Evolutionary conservation across 2,329 filamentous ascomycete genomes (phyloP).

Genomic region (Xylariaceae sp.): DNA sequence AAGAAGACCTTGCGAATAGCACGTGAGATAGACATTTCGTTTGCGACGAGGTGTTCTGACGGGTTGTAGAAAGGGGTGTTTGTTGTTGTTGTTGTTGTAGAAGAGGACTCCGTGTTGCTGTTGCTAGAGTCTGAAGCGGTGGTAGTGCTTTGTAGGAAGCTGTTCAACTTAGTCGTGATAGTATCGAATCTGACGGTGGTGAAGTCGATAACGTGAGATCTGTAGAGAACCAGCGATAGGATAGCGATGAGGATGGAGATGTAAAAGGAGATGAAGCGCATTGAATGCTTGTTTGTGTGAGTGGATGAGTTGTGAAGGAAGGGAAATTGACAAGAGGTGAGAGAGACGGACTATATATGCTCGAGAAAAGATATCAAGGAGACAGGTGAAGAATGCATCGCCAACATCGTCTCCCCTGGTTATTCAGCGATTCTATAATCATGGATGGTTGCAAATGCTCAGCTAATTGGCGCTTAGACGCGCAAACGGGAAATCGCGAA

Average conservation of each 20-base stretch:
- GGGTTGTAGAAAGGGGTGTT: conserved; percentile 28
- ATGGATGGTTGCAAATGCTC: not conserved
- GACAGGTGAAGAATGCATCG: conserved; percentile 3
- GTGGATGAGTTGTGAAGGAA: not conserved
- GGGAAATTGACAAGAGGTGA: not conserved
- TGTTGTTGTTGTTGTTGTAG: conserved; percentile 8
- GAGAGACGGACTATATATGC: conserved; percentile 4
- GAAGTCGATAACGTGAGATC: conserved; percentile 30
- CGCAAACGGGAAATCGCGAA: conserved; percentile 5
- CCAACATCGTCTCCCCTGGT: not conserved
- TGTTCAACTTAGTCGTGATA: conserved; percentile 22
- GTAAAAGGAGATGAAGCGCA: conserved; percentile 37
- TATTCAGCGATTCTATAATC: not conserved
- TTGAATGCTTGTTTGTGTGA: conserved; percentile 19
- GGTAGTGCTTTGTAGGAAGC: conserved; percentile 11
- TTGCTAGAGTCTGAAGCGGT: conserved; percentile 7
- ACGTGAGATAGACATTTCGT: conserved; percentile 63
- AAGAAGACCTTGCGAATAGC: conserved; percentile 78
- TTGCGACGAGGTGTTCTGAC: conserved; percentile 30
- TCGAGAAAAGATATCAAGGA: not conserved
- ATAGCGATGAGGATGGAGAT: conserved; percentile 38
- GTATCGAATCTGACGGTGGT: conserved; percentile 22
- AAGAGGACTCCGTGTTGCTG: conserved; percentile 15
- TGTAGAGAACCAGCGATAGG: conserved; percentile 34
- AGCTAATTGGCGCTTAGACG: not conserved